Conservation (phyloP, 2,329 filamentous ascomycete species). For the Akanthomyces uredinophilus region DNA sequence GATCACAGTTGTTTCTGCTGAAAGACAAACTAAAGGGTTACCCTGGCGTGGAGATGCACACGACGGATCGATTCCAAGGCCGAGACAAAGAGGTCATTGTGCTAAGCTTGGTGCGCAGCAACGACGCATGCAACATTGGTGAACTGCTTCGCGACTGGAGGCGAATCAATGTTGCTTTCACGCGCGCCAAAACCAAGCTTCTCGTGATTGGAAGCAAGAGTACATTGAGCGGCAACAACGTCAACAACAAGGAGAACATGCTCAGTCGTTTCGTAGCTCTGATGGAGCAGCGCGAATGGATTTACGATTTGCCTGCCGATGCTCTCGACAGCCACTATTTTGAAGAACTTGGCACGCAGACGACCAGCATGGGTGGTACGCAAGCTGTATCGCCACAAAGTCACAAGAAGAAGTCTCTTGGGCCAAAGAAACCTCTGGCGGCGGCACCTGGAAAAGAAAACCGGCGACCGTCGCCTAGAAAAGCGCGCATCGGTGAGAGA, state of each 20-base stretch:
- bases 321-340: slow-evolving; percentile 66
- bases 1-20: slow-evolving; percentile 80
- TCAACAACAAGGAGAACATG: slow-evolving; percentile 65
- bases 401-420: slow-evolving; percentile 20
- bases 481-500: slow-evolving; percentile 53
- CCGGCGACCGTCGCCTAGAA: slow-evolving; percentile 45
- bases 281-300: slow-evolving; percentile 75
- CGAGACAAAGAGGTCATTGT: slow-evolving; percentile 92
- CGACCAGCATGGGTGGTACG: slow-evolving; percentile 23
- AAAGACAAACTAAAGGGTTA: slow-evolving; percentile 62
- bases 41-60: slow-evolving; percentile 81
- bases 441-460: slow-evolving; percentile 38
- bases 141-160: slow-evolving; percentile 89
- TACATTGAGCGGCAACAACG: slow-evolving; percentile 60
- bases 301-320: slow-evolving; percentile 62
- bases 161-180: slow-evolving; percentile 92
- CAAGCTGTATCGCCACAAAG: slow-evolving; percentile 24
- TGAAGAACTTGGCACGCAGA: slow-evolving; percentile 50
- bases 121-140: slow-evolving; percentile 76
- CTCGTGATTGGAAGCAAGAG: slow-evolving; percentile 77
- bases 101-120: slow-evolving; percentile 81
- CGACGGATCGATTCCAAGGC: slow-evolving; percentile 93
- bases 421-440: slow-evolving; percentile 17
- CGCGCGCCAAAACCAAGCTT: slow-evolving; percentile 85
- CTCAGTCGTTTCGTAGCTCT: slow-evolving; percentile 69